Conservation (phyloP, 169 alveolate genomes). For the Plasmodium relictum region DNA sequence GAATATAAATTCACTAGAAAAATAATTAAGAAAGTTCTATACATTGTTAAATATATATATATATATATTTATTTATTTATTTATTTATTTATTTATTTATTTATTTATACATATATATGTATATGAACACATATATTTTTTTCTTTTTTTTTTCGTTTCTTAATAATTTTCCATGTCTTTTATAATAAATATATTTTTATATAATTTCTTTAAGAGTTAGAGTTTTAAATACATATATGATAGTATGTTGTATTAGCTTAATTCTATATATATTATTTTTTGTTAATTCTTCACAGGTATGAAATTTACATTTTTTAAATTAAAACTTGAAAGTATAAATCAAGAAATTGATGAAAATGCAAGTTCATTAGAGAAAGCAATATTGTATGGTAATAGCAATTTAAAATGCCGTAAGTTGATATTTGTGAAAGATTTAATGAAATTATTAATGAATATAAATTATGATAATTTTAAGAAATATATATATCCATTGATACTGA, state of each 20-base stretch:
- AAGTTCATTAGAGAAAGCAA: constrained; percentile 42
- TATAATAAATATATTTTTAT: neutral
- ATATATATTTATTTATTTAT: no score
- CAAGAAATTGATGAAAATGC: constrained; percentile 59
- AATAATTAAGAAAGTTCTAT: no score
- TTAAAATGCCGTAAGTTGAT: constrained; percentile 63
- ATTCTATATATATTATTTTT: neutral
- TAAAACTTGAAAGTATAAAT: constrained; percentile 38
- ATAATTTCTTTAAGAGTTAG: neutral
- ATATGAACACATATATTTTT: no score
- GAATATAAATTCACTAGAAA: neutral
- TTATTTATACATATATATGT: no score
- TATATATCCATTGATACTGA: constrained; percentile 55
- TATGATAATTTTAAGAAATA: constrained; percentile 39
- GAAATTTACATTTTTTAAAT: constrained; percentile 19
- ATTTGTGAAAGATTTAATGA: constrained; percentile 53
- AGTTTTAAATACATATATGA: neutral
- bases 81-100: no score
- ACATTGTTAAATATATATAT: no score
- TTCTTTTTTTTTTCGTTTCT: no score
- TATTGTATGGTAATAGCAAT: constrained; percentile 50
- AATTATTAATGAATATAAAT: constrained; percentile 24
- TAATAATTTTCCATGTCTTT: no score
- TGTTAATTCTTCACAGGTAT: constrained; percentile 16
- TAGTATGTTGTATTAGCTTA: neutral